Evolutionary conservation across 805 yeast genomes (phyloP).

Genomic region (Kodamaea lidongshanica): DNA sequence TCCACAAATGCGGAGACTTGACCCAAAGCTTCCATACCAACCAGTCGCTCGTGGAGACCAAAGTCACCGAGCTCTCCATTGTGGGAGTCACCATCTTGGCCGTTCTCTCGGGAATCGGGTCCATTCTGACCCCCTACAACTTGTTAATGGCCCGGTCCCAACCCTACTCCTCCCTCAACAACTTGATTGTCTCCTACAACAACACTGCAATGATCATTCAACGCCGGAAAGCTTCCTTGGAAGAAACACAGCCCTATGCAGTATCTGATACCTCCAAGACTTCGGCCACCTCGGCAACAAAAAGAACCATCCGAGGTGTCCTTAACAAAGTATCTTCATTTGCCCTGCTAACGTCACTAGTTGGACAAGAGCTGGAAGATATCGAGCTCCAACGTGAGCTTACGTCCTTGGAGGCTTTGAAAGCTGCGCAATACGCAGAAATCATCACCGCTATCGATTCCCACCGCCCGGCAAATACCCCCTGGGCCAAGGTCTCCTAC

Average conservation of each 20-base stretch:
- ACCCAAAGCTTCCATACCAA: slow-evolving; percentile 20
- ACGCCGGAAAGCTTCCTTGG: no score
- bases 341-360: slow-evolving; percentile 24
- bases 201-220: no score
- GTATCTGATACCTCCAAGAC: no score
- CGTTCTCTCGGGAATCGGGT: slow-evolving; percentile 47
- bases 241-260: no score
- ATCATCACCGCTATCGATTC: slow-evolving; percentile 16
- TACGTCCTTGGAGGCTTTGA: slow-evolving; percentile 28
- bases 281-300: no score
- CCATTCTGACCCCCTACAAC: slow-evolving; percentile 40
- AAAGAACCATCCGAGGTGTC: slow-evolving; percentile 26
- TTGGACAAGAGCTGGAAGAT: slow-evolving; percentile 18
- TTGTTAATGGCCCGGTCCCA: no score
- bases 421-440: slow-evolving; percentile 26
- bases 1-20: slow-evolving; percentile 30
- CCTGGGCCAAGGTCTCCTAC: no score
- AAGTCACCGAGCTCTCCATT: slow-evolving; percentile 41
- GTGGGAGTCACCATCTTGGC: slow-evolving; percentile 49
- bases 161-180: no score
- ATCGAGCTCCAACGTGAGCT: slow-evolving; percentile 36
- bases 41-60: slow-evolving; percentile 30
- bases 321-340: slow-evolving; percentile 37
- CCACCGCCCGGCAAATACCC: no score
- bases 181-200: slow-evolving; percentile 22